These are phyloP conservation scores for Globisporangium lucens DNA, from an alignment of 352 stramenopile genomes.

Conservation along the genomic window DNA sequence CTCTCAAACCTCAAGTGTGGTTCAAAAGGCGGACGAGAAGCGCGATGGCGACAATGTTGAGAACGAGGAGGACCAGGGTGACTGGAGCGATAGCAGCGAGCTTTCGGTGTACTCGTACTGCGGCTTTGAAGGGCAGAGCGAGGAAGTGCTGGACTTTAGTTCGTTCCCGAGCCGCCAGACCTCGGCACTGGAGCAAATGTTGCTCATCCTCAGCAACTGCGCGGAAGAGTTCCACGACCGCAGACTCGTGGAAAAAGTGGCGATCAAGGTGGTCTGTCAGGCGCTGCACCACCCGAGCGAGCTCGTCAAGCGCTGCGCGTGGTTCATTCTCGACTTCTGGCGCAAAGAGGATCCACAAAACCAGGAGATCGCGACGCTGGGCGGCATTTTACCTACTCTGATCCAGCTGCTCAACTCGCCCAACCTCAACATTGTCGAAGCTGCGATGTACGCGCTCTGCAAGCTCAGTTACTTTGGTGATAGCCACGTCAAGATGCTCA, in stretches of 20 bases:
- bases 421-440: constrained; percentile 55
- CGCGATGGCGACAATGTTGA: constrained; percentile 10
- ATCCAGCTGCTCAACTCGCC: constrained; percentile 64
- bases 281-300: constrained; percentile 58
- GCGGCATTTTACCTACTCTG: constrained; percentile 39
- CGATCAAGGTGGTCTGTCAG: constrained; percentile 57
- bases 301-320: constrained; percentile 64
- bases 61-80: constrained; percentile 3
- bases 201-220: constrained; percentile 72
- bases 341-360: constrained; percentile 43
- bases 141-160: constrained; percentile 50
- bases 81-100: constrained; percentile 11
- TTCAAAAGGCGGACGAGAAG: neutral
- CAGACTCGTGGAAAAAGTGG: constrained; percentile 40
- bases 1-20: neutral
- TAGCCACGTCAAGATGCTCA: constrained; percentile 63
- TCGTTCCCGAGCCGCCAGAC: constrained; percentile 56
- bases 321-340: constrained; percentile 65
- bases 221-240: constrained; percentile 40
- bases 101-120: constrained; percentile 10
- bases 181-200: constrained; percentile 57
- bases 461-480: constrained; percentile 64
- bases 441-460: constrained; percentile 52
- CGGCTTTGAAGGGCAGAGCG: constrained; percentile 17
- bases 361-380: constrained; percentile 46